Evolutionary conservation across 2,329 filamentous ascomycete genomes (phyloP), one percentile per base, ranked within the genome.

Genomic region (Escovopsis sp.): DNA sequence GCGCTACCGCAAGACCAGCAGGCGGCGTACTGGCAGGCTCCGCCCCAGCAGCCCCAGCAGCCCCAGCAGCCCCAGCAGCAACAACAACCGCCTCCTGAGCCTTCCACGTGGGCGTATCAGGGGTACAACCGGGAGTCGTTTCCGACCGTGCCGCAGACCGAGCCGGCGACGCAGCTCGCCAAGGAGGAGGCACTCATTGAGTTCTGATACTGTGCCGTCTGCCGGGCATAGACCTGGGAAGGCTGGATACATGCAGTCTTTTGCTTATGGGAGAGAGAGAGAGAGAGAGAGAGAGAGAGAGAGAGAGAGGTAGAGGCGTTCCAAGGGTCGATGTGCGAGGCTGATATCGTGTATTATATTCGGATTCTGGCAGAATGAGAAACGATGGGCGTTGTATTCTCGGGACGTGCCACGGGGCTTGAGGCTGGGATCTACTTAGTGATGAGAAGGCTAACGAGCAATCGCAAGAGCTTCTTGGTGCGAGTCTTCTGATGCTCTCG

Each of bases 131-230:
- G 76, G 53, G 73, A 80, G 23, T 64, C 72, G 3, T 85, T 85
- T 53, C 82, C 82, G 1, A 67, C 73, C 3, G 69, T 74, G 26
- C 76, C 73, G 11, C 62, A 63, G 41, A 69, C 61, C 40, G 63
- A 65, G 36, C 62, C 60, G 3, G 47, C 55, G 23, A 55, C 58
- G 47, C 44, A 69, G 53, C 73, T 72, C 12, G 70, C 66, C 1
- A 70, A 82, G 38, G 84, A 89, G 60, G 85, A 89, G 61, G 82
- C 78, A 45, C 62, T 91, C 54, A 91, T 91, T 60, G 85, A 91
- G 59, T 68, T 89, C 47, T 88, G 51, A 56, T 33, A 36, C 15
- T 26, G 3, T 10, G n/a, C 12, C 19, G 36, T 15, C 15, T 15
- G 15, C 15, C 15, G 15, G 15, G 15, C 15, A 15, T 15, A 15